Percentiles rank a stretch among this genome's conserved stretches.
phyloP scores from a whole-genome alignment of 2,329 filamentous ascomycete genomes.

The Huntiella abstrusa region DNA sequence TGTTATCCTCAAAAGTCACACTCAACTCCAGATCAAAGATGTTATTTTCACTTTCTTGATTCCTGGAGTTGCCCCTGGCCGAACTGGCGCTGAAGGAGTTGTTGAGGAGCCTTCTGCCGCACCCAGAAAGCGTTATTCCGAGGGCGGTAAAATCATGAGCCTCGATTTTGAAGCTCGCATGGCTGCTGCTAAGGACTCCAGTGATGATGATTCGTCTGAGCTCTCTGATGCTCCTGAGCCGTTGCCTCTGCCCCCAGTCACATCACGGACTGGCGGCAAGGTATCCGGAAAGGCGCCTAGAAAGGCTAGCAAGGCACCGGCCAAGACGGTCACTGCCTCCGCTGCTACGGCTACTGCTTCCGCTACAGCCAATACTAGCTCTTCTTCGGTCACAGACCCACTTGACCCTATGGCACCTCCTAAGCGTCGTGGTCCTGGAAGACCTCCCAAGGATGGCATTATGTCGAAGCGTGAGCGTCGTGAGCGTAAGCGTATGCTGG shows the following conservation, averaged over 20 bases:
- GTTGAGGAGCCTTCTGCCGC: conserved; percentile 27
- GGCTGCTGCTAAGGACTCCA: conserved; percentile 36
- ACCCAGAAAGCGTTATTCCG: conserved; percentile 29
- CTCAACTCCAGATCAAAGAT: conserved; percentile 52
- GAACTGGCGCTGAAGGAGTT: conserved; percentile 38
- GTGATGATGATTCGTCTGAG: conserved; percentile 31
- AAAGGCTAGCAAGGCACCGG: background rate
- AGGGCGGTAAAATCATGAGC: conserved; percentile 51
- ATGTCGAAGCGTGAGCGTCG: conserved; percentile 63
- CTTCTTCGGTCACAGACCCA: background rate
- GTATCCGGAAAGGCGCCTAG: conserved; percentile 5
- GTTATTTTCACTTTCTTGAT: conserved; percentile 51
- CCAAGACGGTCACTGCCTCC: background rate
- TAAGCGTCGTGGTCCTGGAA: conserved; percentile 54
- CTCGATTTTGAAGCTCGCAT: conserved; percentile 50
- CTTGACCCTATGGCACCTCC: conserved; percentile 4
- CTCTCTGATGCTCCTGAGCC: conserved; percentile 9
- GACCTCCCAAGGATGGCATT: conserved; percentile 65
- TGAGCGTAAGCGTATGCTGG: conserved; percentile 34
- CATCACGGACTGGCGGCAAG: conserved; percentile 8
- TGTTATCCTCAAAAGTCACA: conserved; percentile 42
- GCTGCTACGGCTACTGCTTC: background rate
- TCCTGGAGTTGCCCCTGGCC: conserved; percentile 39
- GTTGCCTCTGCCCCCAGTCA: conserved; percentile 12
- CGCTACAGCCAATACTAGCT: background rate